Evolutionary conservation across 208 protist species (phyloP).

Genomic region (Angomonas ambiguus): DNA sequence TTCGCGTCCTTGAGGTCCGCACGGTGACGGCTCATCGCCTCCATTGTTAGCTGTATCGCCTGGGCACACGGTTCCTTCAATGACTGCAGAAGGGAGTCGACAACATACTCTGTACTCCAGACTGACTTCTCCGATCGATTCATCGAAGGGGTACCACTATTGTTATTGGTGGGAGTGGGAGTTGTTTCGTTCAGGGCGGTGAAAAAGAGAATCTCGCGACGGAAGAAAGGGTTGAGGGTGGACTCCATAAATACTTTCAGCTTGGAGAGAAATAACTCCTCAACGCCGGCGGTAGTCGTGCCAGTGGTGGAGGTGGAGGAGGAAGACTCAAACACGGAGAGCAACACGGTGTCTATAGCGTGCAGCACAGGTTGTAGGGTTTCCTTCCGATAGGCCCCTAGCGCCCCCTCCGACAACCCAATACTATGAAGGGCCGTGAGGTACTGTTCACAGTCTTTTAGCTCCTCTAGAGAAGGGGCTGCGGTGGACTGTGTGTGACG

Average conservation of each 20-base stretch:
- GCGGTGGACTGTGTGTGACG: background rate
- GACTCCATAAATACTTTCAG: background rate
- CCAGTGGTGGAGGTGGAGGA: background rate
- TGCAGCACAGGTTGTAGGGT: background rate
- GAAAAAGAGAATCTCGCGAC: background rate
- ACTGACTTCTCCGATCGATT: too few species aligned
- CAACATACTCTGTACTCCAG: background rate
- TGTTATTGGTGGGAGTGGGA: background rate
- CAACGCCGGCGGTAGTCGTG: background rate
- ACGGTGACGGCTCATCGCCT: background rate
- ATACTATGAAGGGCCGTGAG: background rate
- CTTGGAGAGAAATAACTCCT: background rate
- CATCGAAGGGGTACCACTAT: too few species aligned
- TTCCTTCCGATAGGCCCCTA: background rate
- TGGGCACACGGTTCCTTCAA: background rate
- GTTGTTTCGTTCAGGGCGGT: background rate
- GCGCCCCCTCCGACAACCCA: background rate
- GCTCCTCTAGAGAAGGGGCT: background rate
- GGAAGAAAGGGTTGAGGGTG: background rate
- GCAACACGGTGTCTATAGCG: background rate
- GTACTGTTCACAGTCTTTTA: slow-evolving; percentile 1
- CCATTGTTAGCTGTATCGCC: background rate
- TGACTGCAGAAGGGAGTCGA: background rate
- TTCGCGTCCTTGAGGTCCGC: background rate
- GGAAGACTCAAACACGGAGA: background rate